These are phyloP conservation scores for Trichoderma sp. DNA, from an alignment of 2,329 filamentous ascomycete species.

Conservation along the genomic window DNA sequence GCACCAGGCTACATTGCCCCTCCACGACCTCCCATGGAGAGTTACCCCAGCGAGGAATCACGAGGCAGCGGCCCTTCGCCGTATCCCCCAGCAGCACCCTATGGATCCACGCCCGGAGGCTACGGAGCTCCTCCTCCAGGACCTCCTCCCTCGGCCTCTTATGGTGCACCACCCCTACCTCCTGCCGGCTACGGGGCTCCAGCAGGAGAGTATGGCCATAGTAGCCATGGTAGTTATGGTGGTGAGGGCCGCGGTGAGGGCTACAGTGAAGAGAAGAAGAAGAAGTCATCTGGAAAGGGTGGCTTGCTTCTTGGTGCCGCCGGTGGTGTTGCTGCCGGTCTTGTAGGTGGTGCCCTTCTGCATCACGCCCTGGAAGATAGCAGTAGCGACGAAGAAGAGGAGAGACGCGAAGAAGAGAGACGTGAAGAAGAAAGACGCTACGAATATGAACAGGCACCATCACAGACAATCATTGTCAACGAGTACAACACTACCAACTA, in stretches of 20 bases:
- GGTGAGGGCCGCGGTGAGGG: background rate
- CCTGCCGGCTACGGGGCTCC: conserved; percentile 24
- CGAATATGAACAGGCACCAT: background rate
- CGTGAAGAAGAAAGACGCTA: background rate
- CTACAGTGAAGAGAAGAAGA: conserved; percentile 19
- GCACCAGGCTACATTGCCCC: conserved; percentile 42
- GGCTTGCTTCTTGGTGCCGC: conserved; percentile 58
- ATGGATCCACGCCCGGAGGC: conserved; percentile 4
- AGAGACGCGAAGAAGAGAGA: background rate
- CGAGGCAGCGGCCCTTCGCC: conserved; percentile 23
- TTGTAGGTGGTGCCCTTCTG: conserved; percentile 56
- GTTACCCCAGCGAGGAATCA: conserved; percentile 27
- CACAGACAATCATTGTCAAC: conserved; percentile 16
- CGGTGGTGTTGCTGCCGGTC: conserved; percentile 57
- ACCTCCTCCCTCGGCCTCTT: background rate
- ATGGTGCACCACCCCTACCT: conserved; percentile 22
- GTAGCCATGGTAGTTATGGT: conserved; percentile 4
- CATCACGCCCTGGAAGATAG: conserved; percentile 48
- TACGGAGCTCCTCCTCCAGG: conserved; percentile 3
- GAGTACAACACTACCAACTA: background rate
- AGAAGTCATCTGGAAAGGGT: conserved; percentile 47
- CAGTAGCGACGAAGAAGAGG: conserved; percentile 25
- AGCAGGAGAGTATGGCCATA: conserved; percentile 10
- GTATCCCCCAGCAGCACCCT: background rate
- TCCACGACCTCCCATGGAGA: conserved; percentile 27